phyloP scores from a whole-genome alignment of 768 basidiomycete species.

The Lactarius akahatsu region DNA sequence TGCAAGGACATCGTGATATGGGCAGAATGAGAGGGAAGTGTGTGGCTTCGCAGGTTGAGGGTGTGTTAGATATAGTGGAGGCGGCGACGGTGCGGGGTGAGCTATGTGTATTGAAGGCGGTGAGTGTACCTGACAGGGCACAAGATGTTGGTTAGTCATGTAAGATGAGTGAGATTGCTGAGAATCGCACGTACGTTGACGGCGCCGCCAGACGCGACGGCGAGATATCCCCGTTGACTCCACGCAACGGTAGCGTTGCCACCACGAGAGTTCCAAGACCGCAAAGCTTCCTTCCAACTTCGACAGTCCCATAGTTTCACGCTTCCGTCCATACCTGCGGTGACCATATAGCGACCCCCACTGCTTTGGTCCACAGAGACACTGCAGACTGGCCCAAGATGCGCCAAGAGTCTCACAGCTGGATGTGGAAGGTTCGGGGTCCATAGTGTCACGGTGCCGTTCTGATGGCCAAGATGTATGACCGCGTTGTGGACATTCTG shows the following conservation, averaged over 20 bases:
- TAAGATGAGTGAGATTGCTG: background rate
- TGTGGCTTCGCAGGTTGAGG: constrained; percentile 79
- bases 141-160: constrained; percentile 10
- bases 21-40: constrained; percentile 75
- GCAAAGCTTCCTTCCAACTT: constrained; percentile 88
- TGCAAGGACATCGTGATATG: constrained; percentile 82
- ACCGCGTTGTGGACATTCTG: constrained; percentile 95
- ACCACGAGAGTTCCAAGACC: constrained; percentile 73
- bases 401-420: constrained; percentile 88
- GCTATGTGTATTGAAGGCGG: constrained; percentile 62
- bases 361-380: constrained; percentile 82
- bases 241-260: constrained; percentile 72
- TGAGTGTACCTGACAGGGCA: constrained; percentile 61
- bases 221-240: constrained; percentile 82
- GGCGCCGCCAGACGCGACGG: constrained; percentile 77
- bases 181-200: constrained; percentile 63
- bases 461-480: constrained; percentile 91
- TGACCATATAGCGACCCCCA: constrained; percentile 89
- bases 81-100: constrained; percentile 48
- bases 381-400: constrained; percentile 81
- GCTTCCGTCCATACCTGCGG: constrained; percentile 79
- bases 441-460: constrained; percentile 95
- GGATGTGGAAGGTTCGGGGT: constrained; percentile 92
- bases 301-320: constrained; percentile 98
- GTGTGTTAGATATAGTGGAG: constrained; percentile 88